phyloP scores from a whole-genome alignment of 352 stramenopile species.

The Phytophthora boehmeriae region DNA sequence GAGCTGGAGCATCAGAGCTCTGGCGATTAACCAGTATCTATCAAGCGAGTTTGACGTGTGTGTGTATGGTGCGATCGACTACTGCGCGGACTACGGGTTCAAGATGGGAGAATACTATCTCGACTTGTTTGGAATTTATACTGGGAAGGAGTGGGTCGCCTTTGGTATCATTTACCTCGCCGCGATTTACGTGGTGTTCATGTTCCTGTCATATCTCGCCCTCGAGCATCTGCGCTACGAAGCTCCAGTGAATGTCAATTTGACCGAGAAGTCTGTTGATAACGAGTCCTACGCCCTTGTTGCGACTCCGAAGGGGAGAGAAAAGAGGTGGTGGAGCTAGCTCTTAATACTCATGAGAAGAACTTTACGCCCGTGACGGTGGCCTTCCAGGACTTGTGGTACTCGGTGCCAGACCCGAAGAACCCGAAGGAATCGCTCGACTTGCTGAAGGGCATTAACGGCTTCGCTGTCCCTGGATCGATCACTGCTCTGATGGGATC shows the following conservation, averaged over 20 bases:
- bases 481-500: not conserved
- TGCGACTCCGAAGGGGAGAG: not conserved
- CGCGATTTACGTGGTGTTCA: conserved; percentile 33
- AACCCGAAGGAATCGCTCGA: conserved; percentile 10
- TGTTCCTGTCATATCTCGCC: conserved; percentile 30
- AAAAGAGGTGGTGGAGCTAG: not conserved
- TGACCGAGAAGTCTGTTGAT: conserved; percentile 16
- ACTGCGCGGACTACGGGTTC: conserved; percentile 27
- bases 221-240: conserved; percentile 36
- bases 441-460: conserved; percentile 14
- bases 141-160: conserved; percentile 46
- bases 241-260: conserved; percentile 27
- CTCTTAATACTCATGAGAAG: conserved; percentile 6
- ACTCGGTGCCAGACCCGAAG: conserved; percentile 11
- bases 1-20: conserved; percentile 37
- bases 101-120: conserved; percentile 48
- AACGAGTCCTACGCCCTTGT: conserved; percentile 5
- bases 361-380: conserved; percentile 15
- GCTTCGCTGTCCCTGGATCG: conserved; percentile 5
- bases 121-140: conserved; percentile 43
- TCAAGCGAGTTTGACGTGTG: conserved; percentile 29
- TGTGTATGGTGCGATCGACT: not conserved
- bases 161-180: conserved; percentile 29
- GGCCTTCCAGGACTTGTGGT: conserved; percentile 21
- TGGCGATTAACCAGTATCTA: conserved; percentile 46